Conservation (phyloP, 1,284 basidiomycete genomes). For the Porodaedalea pini region DNA sequence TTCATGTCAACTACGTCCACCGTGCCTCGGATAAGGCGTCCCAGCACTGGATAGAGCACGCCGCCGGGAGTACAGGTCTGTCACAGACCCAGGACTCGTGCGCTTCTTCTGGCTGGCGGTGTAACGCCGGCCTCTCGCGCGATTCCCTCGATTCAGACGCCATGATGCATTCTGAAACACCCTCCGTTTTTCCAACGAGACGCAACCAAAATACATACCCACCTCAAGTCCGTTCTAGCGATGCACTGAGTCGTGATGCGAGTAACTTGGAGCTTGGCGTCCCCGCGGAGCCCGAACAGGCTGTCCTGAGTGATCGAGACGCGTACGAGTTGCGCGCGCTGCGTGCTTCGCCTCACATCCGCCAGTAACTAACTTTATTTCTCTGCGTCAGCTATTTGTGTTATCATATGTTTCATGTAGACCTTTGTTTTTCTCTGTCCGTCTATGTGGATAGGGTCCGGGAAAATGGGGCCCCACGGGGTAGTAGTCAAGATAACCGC, state of each 20-base stretch:
- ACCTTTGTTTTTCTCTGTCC: too few species aligned
- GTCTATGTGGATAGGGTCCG: too few species aligned
- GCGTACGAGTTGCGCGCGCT: constrained; percentile 2
- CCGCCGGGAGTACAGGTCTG: not conserved
- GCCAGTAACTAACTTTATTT: too few species aligned
- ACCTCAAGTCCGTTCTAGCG: too few species aligned
- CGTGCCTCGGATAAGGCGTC: not conserved
- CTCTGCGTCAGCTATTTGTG: too few species aligned
- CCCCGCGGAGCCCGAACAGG: not conserved
- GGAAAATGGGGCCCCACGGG: too few species aligned
- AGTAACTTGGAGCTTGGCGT: not conserved
- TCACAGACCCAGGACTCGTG: not conserved
- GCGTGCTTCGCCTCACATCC: not conserved
- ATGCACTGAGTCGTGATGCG: too few species aligned
- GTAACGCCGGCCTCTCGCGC: not conserved
- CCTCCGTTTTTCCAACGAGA: not conserved
- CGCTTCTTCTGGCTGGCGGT: not conserved
- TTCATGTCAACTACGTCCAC: not conserved
- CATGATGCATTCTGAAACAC: not conserved
- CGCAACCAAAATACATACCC: not conserved
- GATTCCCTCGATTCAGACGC: not conserved
- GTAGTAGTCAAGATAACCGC: too few species aligned
- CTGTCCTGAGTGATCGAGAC: not conserved
- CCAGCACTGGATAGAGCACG: too few species aligned
- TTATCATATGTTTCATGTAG: too few species aligned